Conservation (phyloP, 2,329 filamentous ascomycete species). For the Nothopassalora personata region DNA sequence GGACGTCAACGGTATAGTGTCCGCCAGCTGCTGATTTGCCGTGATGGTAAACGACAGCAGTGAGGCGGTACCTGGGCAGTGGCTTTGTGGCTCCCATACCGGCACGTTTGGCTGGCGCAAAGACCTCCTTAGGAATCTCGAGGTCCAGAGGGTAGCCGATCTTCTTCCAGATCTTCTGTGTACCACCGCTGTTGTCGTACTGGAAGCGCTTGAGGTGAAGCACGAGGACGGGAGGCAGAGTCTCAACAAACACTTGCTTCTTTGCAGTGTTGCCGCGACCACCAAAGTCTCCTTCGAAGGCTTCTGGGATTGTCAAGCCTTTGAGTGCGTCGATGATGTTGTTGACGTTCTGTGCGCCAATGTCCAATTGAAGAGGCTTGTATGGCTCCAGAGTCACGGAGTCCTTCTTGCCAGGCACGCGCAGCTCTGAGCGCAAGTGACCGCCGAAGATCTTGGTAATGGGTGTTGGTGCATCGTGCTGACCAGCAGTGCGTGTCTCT, state of each 20-base stretch:
- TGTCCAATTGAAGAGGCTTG: constrained; percentile 90
- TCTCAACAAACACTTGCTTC: constrained; percentile 93
- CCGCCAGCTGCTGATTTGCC: constrained; percentile 94
- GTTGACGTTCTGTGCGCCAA: constrained; percentile 76
- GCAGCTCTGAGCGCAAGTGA: constrained; percentile 80
- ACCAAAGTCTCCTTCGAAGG: constrained; percentile 77
- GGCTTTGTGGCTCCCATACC: constrained; percentile 60
- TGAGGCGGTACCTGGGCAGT: constrained; percentile 77
- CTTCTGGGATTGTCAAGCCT: constrained; percentile 76
- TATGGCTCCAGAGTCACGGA: constrained; percentile 92
- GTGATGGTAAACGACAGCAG: constrained; percentile 91
- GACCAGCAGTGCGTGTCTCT: constrained; percentile 77
- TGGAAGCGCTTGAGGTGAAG: constrained; percentile 96
- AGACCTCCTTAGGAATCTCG: constrained; percentile 85
- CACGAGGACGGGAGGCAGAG: constrained; percentile 82
- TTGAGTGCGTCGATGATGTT: constrained; percentile 91
- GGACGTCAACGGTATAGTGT: constrained; percentile 96
- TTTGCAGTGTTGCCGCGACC: constrained; percentile 70
- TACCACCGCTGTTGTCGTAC: constrained; percentile 75
- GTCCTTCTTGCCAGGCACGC: constrained; percentile 77
- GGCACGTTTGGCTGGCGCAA: constrained; percentile 69
- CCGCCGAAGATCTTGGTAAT: constrained; percentile 94
- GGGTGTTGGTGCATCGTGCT: constrained; percentile 53
- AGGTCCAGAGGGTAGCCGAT: constrained; percentile 91
- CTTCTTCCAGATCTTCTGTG: constrained; percentile 98